Evolutionary conservation across 176 grass and related monocot species (phyloP).

Genomic region (Eleusine indica): DNA sequence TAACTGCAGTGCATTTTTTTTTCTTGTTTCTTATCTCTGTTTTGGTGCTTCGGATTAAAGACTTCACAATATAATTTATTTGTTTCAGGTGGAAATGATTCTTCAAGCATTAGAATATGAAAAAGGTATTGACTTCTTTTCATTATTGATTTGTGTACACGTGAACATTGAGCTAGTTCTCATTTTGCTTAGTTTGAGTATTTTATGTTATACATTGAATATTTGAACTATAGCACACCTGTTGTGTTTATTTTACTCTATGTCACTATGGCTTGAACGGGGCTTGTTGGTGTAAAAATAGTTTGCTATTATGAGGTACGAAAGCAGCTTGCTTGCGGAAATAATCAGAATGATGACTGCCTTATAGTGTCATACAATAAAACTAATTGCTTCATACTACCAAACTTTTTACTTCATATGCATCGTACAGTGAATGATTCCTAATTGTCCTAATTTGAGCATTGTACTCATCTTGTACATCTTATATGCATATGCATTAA

Average conservation of each 20-base stretch:
- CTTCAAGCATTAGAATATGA: slow-evolving; percentile 99
- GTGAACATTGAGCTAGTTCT: background rate
- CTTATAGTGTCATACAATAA: background rate
- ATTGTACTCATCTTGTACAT: background rate
- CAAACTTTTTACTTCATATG: slow-evolving; percentile 9
- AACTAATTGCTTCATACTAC: background rate
- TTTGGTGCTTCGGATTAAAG: slow-evolving; percentile 15
- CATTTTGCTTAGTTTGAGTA: slow-evolving; percentile 3
- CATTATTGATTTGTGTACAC: background rate
- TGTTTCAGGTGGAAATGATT: slow-evolving; percentile 96
- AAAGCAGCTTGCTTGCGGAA: background rate
- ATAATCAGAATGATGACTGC: background rate
- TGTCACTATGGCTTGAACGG: background rate
- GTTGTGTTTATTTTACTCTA: background rate
- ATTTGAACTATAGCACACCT: background rate
- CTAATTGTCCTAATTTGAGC: background rate
- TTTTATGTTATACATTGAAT: background rate
- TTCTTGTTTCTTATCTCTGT: slow-evolving; percentile 16
- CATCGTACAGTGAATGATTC: background rate
- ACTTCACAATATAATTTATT: slow-evolving; percentile 31
- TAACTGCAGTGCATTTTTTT: background rate
- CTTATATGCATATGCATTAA: slow-evolving; percentile 24
- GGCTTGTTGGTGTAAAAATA: slow-evolving; percentile 13
- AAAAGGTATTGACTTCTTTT: slow-evolving; percentile 55
- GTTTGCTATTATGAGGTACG: background rate